phyloP scores from a whole-genome alignment of 2,329 filamentous ascomycete species.

The Colletotrichum sublineola region DNA sequence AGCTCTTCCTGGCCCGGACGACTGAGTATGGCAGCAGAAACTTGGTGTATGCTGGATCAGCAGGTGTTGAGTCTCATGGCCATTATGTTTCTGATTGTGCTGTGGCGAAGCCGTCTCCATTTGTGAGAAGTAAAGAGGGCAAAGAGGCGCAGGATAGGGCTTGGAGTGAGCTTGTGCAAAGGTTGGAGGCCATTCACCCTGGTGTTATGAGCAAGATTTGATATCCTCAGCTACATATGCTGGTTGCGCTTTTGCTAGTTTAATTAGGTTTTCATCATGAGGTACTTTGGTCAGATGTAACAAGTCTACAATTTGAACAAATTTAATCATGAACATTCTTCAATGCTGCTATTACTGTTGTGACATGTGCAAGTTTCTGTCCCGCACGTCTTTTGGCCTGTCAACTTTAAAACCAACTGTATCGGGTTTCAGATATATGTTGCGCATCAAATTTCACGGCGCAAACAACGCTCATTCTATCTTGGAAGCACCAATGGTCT shows the following conservation, averaged over 20 bases:
- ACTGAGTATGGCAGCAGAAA: slow-evolving; percentile 63
- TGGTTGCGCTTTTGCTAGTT: not conserved
- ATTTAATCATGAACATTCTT: not conserved
- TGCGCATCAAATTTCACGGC: no score
- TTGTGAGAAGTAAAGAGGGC: slow-evolving; percentile 57
- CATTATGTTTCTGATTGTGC: slow-evolving; percentile 57
- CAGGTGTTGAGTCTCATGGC: slow-evolving; percentile 59
- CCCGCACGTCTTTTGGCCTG: no score
- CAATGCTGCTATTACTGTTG: not conserved
- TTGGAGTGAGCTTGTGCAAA: slow-evolving; percentile 58
- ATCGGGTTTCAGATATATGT: no score
- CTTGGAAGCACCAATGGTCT: no score
- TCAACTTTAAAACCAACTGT: no score
- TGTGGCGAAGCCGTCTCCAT: slow-evolving; percentile 49
- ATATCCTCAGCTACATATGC: not conserved
- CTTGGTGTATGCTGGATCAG: slow-evolving; percentile 53
- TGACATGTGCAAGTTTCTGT: not conserved
- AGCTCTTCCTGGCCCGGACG: slow-evolving; percentile 55
- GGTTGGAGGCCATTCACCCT: slow-evolving; percentile 57
- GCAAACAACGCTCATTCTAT: no score
- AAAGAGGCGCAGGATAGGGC: slow-evolving; percentile 53
- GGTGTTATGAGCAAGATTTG: slow-evolving; percentile 46
- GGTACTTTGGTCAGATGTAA: not conserved
- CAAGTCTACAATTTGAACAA: not conserved
- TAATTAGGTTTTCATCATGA: not conserved